Evolutionary conservation across 257 asterid species (phyloP).

Genomic region (Solanum pinnatisectum): DNA sequence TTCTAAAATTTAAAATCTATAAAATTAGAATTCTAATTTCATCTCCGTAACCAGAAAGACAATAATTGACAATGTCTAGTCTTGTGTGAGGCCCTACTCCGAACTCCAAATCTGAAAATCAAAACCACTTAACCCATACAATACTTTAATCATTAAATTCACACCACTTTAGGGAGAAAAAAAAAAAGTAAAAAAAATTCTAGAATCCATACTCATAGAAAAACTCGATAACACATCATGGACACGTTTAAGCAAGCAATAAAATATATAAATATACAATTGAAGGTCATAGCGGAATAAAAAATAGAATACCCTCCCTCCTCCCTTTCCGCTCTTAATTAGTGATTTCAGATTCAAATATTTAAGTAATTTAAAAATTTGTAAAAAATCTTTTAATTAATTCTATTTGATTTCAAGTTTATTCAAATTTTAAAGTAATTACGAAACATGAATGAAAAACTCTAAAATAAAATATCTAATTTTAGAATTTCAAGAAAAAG

Average conservation of each 20-base stretch:
- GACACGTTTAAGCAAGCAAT: background rate
- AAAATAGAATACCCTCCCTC: background rate
- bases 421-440: too few species aligned
- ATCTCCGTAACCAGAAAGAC: background rate
- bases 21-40: too few species aligned
- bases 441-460: too few species aligned
- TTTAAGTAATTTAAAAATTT: background rate
- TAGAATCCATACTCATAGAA: background rate
- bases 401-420: too few species aligned
- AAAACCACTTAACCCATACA: background rate
- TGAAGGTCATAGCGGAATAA: background rate
- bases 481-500: too few species aligned
- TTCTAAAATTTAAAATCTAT: too few species aligned
- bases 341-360: background rate
- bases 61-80: background rate
- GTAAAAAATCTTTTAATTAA: too few species aligned
- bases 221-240: background rate
- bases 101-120: background rate
- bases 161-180: background rate
- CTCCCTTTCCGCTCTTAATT: rapidly evolving
- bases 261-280: background rate
- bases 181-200: background rate
- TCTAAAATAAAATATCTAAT: too few species aligned
- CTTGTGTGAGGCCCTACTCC: background rate
- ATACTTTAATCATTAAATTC: background rate